Evolutionary conservation across 192 early-diverging fungal genomes (phyloP).

Genomic region (Hyaloraphidium curvatum): DNA sequence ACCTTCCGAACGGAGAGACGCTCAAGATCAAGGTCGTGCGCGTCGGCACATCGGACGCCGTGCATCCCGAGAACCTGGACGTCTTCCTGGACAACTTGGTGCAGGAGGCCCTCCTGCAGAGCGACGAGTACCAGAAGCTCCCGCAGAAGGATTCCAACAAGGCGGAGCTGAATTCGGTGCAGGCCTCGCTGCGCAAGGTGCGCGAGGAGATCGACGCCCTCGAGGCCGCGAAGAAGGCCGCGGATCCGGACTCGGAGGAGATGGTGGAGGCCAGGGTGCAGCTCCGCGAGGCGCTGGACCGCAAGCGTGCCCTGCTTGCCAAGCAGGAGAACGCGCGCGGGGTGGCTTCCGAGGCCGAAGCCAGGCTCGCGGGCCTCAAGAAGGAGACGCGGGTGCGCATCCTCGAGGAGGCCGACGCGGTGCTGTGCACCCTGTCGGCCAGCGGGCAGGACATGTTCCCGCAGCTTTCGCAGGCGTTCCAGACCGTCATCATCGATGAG

Average conservation of each 20-base stretch:
- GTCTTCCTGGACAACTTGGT: constrained; percentile 50
- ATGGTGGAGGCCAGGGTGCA: constrained; percentile 8
- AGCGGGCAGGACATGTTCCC: constrained; percentile 70
- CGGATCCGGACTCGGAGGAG: constrained; percentile 2
- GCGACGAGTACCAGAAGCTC: constrained; percentile 11
- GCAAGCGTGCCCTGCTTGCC: background rate
- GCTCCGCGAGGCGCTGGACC: constrained; percentile 15
- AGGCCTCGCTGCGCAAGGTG: constrained; percentile 14
- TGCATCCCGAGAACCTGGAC: constrained; percentile 52
- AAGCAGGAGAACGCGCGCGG: constrained; percentile 9
- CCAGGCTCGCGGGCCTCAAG: too few species aligned
- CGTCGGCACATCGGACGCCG: constrained; percentile 50
- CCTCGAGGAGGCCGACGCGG: constrained; percentile 57
- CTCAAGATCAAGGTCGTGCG: constrained; percentile 59
- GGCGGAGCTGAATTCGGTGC: constrained; percentile 15
- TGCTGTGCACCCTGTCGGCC: constrained; percentile 60
- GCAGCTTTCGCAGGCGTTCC: constrained; percentile 40
- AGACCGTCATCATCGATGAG: constrained; percentile 81
- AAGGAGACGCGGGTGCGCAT: constrained; percentile 39
- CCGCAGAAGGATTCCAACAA: constrained; percentile 19
- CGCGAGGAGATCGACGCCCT: constrained; percentile 16
- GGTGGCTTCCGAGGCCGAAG: too few species aligned
- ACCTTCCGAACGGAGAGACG: constrained; percentile 25
- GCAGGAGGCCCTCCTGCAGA: constrained; percentile 22
- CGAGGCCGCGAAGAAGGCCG: constrained; percentile 11